A percentile compares a stretch with the other conserved stretches of the same genome.
phyloP scores from a whole-genome alignment of 306 rosid species.

The Sesbania bispinosa region DNA sequence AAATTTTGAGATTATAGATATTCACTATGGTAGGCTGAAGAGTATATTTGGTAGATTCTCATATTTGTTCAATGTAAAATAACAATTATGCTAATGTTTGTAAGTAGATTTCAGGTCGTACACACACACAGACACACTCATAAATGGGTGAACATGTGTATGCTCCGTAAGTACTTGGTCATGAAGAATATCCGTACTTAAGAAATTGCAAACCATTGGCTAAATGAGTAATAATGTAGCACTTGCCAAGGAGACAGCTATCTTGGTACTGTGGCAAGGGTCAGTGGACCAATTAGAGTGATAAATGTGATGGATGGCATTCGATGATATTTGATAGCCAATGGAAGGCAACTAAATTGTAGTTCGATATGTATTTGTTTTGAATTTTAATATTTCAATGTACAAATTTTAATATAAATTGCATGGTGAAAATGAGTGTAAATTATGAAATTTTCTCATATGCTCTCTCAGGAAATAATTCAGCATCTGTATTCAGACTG shows the following conservation, averaged over 20 bases:
- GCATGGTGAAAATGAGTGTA: not conserved
- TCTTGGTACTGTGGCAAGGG: not conserved
- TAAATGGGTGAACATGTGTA: not conserved
- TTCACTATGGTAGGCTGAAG: constrained; percentile 14
- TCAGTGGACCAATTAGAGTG: not conserved
- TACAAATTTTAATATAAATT: not conserved
- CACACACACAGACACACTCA: not conserved
- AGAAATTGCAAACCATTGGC: not conserved
- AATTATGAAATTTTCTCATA: not conserved
- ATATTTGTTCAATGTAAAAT: constrained; percentile 19
- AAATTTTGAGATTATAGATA: constrained; percentile 22
- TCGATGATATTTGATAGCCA: not conserved
- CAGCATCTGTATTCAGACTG: not conserved
- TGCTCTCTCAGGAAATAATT: too few relatives aligned
- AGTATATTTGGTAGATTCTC: constrained; percentile 20
- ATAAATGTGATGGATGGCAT: not conserved
- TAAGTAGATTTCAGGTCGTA: constrained; percentile 5
- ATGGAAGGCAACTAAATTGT: not conserved
- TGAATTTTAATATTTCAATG: not conserved
- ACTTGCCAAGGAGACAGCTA: not conserved
- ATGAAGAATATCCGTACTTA: not conserved
- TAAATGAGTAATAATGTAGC: not conserved
- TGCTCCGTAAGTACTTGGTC: not conserved
- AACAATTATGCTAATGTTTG: constrained; percentile 11
- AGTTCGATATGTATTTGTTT: not conserved